Conservation (phyloP, 306 rosid species). For the Rosa rugosa region DNA sequence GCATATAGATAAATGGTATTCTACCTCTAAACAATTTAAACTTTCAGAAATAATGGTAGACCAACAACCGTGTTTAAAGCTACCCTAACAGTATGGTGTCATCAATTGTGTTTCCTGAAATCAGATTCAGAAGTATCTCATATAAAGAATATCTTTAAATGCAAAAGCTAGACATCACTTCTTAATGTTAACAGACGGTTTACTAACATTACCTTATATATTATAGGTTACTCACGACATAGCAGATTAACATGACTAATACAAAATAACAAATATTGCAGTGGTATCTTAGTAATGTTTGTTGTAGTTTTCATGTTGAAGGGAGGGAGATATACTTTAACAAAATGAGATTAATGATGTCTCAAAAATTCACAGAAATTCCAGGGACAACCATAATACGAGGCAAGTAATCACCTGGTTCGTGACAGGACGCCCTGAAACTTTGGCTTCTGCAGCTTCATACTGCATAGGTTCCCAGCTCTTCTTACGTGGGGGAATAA, state of each 20-base stretch:
- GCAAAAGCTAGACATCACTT: neutral
- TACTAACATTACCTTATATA: neutral
- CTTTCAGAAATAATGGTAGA: neutral
- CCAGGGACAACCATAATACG: neutral
- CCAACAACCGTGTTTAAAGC: neutral
- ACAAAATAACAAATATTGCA: neutral
- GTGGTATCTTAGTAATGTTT: neutral
- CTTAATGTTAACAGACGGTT: neutral
- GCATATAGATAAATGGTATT: neutral
- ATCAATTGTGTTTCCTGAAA: constrained; percentile 1
- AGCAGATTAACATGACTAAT: too few relatives aligned
- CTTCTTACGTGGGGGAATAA: constrained; percentile 80
- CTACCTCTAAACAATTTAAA: neutral
- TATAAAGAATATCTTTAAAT: neutral
- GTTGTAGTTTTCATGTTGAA: too few relatives aligned
- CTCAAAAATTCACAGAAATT: constrained; percentile 7
- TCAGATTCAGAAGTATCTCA: neutral
- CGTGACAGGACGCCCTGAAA: constrained; percentile 31
- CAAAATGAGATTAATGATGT: neutral
- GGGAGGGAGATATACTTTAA: neutral
- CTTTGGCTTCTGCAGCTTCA: constrained; percentile 41
- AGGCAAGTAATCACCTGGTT: constrained; percentile 34
- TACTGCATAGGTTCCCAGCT: constrained; percentile 81
- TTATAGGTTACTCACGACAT: too few relatives aligned
- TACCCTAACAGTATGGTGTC: neutral